Conservation (phyloP, 495 filamentous ascomycete genomes). For the Chaetomidium leptoderma region DNA sequence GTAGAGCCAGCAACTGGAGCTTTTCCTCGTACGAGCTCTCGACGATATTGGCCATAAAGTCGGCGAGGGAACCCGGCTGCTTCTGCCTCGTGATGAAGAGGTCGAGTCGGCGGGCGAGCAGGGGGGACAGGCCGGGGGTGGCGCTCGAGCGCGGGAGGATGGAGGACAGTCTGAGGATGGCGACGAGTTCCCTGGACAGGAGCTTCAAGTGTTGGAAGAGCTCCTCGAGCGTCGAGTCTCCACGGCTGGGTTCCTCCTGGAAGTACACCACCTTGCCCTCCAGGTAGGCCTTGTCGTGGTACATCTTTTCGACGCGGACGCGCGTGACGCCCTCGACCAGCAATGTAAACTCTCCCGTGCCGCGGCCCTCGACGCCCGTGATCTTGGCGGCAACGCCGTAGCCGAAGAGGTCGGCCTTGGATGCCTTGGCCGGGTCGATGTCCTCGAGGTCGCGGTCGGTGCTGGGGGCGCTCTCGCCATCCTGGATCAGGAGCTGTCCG, state of each 20-base stretch:
- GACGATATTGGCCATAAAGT: conserved; percentile 91
- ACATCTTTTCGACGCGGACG: conserved; percentile 67
- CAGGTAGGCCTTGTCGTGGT: conserved; percentile 77
- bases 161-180: conserved; percentile 70
- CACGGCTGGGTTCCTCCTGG: conserved; percentile 55
- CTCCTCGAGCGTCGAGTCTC: conserved; percentile 56
- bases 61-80: conserved; percentile 84
- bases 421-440: conserved; percentile 46
- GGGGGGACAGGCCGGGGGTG: conserved; percentile 64
- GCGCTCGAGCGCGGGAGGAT: conserved; percentile 59
- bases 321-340: conserved; percentile 81
- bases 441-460: conserved; percentile 35
- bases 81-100: conserved; percentile 76
- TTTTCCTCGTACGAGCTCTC: conserved; percentile 84
- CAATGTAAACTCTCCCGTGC: conserved; percentile 71
- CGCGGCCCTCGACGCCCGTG: conserved; percentile 73
- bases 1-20: conserved; percentile 70
- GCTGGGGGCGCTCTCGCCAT: conserved; percentile 41
- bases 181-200: conserved; percentile 75
- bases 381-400: conserved; percentile 79
- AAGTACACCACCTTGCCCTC: conserved; percentile 64
- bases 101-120: conserved; percentile 80
- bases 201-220: conserved; percentile 77
- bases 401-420: conserved; percentile 67
- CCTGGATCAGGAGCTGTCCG: conserved; percentile 65